Percentiles rank a stretch among this genome's conserved stretches.
Conservation (phyloP, 805 yeast species). For the Barnettozyma populi region DNA sequence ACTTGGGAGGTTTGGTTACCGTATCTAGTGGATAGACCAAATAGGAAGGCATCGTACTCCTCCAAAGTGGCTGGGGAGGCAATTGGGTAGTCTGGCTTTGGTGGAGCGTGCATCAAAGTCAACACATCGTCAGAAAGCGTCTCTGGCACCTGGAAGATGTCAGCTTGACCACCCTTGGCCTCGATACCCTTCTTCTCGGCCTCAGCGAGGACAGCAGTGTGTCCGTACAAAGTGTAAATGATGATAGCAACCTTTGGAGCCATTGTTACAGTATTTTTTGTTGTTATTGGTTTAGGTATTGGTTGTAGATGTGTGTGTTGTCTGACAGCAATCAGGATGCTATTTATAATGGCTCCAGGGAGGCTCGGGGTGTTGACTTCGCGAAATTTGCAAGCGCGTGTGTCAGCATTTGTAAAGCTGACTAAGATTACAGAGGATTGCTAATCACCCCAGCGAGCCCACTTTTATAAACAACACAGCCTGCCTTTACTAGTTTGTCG, state of each 20-base stretch:
- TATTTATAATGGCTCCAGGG: neutral
- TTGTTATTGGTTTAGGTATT: too few relatives aligned
- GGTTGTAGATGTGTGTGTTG: too few relatives aligned
- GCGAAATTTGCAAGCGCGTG: neutral
- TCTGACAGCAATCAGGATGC: neutral
- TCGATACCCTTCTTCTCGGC: slow-evolving; percentile 63
- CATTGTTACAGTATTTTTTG: slow-evolving; percentile 19
- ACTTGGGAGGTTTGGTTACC: slow-evolving; percentile 78
- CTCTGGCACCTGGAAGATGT: slow-evolving; percentile 74
- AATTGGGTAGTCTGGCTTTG: slow-evolving; percentile 48
- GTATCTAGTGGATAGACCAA: slow-evolving; percentile 83
- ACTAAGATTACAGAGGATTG: neutral
- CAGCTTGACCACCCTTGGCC: slow-evolving; percentile 62
- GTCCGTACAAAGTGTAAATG: slow-evolving; percentile 79
- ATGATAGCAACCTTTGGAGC: slow-evolving; percentile 42
- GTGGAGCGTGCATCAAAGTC: slow-evolving; percentile 56
- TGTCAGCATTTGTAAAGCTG: neutral
- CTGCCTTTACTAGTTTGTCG: neutral
- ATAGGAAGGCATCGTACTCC: slow-evolving; percentile 72
- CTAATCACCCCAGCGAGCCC: neutral
- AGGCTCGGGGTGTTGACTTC: too few relatives aligned
- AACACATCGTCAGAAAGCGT: slow-evolving; percentile 62
- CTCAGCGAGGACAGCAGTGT: slow-evolving; percentile 62
- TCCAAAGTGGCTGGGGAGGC: slow-evolving; percentile 52
- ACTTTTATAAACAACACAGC: neutral